Conservation (phyloP, 352 stramenopile genomes). For the Peronospora destructor region DNA sequence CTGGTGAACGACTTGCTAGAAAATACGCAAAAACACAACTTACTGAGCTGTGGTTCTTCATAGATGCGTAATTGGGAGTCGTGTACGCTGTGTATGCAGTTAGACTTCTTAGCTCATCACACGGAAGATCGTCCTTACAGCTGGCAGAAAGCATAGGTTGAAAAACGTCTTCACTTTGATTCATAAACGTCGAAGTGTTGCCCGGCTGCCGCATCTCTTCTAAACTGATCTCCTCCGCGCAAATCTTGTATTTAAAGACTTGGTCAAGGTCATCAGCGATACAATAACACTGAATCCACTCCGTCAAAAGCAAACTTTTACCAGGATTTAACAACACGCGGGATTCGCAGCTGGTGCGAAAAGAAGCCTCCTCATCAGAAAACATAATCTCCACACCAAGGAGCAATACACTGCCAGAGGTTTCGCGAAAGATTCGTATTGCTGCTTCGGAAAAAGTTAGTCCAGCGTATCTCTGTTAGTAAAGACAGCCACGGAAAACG, state of each 20-base stretch:
- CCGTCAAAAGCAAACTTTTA: constrained; percentile 59
- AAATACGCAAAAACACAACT: constrained; percentile 3
- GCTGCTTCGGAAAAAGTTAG: constrained; percentile 63
- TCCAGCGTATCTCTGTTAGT: constrained; percentile 52
- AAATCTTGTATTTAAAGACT: constrained; percentile 56
- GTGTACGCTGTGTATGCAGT: constrained; percentile 42
- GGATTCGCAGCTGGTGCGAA: constrained; percentile 31
- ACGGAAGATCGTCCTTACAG: constrained; percentile 20
- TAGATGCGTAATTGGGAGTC: constrained; percentile 36
- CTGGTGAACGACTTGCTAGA: not conserved
- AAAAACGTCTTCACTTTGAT: constrained; percentile 50
- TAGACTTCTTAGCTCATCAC: constrained; percentile 39
- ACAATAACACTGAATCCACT: constrained; percentile 83
- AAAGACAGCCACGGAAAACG: not conserved
- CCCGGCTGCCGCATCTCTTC: constrained; percentile 34
- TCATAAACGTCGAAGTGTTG: constrained; percentile 33
- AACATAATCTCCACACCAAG: constrained; percentile 77
- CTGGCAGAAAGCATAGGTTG: constrained; percentile 32
- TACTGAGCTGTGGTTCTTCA: constrained; percentile 28
- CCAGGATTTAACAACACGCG: constrained; percentile 75
- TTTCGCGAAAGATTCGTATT: constrained; percentile 58
- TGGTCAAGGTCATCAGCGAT: constrained; percentile 74
- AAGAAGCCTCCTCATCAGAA: constrained; percentile 31
- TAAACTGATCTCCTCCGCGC: constrained; percentile 34
- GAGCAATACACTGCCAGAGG: constrained; percentile 57